Conservation (phyloP, 106 monocot species). For the Posidonia australis region DNA sequence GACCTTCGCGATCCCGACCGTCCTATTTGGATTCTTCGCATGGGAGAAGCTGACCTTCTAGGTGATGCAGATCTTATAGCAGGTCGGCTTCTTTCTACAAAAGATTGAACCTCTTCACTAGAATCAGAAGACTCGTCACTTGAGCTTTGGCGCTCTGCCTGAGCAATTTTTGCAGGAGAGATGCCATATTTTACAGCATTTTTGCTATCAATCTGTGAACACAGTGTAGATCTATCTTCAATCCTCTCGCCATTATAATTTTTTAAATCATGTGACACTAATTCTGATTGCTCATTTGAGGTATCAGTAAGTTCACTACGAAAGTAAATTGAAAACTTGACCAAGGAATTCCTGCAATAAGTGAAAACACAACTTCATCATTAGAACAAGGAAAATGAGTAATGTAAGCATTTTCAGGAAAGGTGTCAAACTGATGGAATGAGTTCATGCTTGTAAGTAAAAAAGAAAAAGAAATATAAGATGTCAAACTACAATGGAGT, state of each 20-base stretch:
- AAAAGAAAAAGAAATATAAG: too few relatives aligned
- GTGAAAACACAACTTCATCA: not conserved
- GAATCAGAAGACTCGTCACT: constrained; percentile 58
- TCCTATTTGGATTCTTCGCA: constrained; percentile 88
- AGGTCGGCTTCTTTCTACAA: constrained; percentile 71
- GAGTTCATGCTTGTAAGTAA: too few relatives aligned
- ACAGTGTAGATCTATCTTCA: not conserved
- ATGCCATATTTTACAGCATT: constrained; percentile 13
- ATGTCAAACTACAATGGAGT: too few relatives aligned
- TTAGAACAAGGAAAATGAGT: not conserved
- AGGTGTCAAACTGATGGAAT: not conserved
- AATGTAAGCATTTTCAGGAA: not conserved
- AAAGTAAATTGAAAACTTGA: constrained; percentile 27
- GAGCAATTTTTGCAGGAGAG: constrained; percentile 78
- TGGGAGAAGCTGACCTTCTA: constrained; percentile 92
- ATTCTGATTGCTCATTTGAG: constrained; percentile 4
- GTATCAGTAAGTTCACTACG: constrained; percentile 14
- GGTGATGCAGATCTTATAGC: constrained; percentile 62
- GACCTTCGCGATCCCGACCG: constrained; percentile 80
- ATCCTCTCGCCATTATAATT: constrained; percentile 11
- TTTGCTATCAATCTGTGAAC: constrained; percentile 7
- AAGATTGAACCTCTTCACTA: constrained; percentile 30
- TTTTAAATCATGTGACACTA: constrained; percentile 7
- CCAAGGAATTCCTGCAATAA: constrained; percentile 37
- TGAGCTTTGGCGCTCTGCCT: constrained; percentile 73